These are phyloP conservation scores for Hsuehochloa calcarea DNA, from an alignment of 176 grass and related monocot species.

Conservation along the genomic window DNA sequence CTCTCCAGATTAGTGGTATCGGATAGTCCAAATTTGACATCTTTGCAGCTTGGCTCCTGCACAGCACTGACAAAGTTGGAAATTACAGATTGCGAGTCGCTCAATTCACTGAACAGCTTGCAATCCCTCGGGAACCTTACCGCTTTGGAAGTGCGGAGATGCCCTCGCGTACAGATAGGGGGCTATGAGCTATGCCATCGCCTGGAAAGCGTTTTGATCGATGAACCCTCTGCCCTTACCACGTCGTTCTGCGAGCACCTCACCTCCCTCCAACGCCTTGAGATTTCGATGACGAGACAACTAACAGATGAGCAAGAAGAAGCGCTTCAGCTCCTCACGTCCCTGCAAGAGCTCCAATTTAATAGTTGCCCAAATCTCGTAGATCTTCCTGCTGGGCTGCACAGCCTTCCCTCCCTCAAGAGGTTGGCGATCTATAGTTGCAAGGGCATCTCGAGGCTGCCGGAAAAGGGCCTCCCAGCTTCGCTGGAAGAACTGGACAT, in stretches of 20 bases:
- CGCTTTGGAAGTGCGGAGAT: too few species aligned
- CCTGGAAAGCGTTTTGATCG: too few species aligned
- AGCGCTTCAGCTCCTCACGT: neutral
- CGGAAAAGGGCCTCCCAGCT: neutral
- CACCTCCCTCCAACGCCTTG: too few species aligned
- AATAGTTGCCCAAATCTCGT: too few species aligned
- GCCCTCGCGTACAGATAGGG: neutral
- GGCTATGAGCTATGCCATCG: too few species aligned
- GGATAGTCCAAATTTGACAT: neutral
- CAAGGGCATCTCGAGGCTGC: neutral
- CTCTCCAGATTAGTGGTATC: neutral
- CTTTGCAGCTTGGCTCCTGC: neutral
- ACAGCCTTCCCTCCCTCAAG: too few species aligned
- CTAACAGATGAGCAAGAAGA: conserved; percentile 26
- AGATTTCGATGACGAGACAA: accelerated
- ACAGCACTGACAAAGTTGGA: neutral
- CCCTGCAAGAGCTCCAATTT: too few species aligned
- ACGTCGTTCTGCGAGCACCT: conserved; percentile 13
- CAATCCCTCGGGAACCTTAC: too few species aligned
- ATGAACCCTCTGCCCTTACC: too few species aligned
- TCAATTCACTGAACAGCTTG: neutral
- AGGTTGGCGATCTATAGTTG: accelerated
- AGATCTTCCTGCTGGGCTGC: too few species aligned
- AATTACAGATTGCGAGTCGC: neutral
- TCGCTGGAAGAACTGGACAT: conserved; percentile 29